A percentile compares a stretch with the other conserved stretches of the same genome.
Evolutionary conservation across 352 stramenopile species (phyloP).

Genomic region (Pythium aristosporum): DNA sequence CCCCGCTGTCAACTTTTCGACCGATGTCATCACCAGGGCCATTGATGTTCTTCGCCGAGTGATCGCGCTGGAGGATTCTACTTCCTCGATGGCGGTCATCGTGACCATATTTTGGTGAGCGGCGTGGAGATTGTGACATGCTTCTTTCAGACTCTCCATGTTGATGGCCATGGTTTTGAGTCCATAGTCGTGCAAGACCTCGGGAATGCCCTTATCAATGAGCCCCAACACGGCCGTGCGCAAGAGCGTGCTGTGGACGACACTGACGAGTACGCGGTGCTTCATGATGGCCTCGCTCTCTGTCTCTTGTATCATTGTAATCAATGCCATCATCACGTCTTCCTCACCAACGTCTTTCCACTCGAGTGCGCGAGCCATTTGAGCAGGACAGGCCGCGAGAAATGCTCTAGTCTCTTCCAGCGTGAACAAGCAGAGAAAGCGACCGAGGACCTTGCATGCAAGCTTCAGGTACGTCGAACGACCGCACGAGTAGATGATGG

Average conservation of each 20-base stretch:
- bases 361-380: conserved; percentile 20
- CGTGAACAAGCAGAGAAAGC: conserved; percentile 21
- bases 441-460: conserved; percentile 21
- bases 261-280: conserved; percentile 23
- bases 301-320: conserved; percentile 23
- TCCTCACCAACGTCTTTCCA: conserved; percentile 8
- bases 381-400: conserved; percentile 7
- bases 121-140: background rate
- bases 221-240: conserved; percentile 29
- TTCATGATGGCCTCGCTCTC: conserved; percentile 29
- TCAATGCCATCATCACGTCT: conserved; percentile 16
- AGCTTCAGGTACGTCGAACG: conserved; percentile 14
- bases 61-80: background rate
- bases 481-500: conserved; percentile 6
- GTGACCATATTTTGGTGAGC: background rate
- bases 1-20: conserved; percentile 17
- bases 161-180: conserved; percentile 22
- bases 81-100: background rate
- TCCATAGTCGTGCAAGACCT: conserved; percentile 28
- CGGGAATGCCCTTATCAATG: conserved; percentile 34
- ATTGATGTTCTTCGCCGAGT: conserved; percentile 1
- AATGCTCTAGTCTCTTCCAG: conserved; percentile 14
- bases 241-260: conserved; percentile 27
- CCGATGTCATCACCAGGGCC: background rate
- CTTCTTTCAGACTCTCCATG: conserved; percentile 13